These are phyloP conservation scores for Teunomyces pallodes DNA, from an alignment of 805 yeast species.

Conservation along the genomic window DNA sequence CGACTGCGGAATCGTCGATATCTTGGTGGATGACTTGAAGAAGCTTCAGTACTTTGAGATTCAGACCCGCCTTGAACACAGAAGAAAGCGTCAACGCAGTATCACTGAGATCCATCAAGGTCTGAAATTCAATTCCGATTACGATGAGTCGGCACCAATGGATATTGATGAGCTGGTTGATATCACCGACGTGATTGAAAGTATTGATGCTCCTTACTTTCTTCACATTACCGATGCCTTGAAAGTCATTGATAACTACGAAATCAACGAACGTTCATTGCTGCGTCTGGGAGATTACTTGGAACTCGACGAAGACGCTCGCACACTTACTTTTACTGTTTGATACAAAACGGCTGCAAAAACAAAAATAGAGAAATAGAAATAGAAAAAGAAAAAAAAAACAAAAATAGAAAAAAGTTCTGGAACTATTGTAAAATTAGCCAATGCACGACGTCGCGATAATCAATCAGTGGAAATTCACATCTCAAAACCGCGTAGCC, in stretches of 20 bases:
- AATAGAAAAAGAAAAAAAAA: neutral
- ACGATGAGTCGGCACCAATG: constrained; percentile 14
- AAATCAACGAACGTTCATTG: constrained; percentile 8
- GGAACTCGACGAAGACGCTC: constrained; percentile 9
- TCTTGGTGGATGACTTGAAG: constrained; percentile 25
- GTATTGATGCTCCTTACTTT: constrained; percentile 29
- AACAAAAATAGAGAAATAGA: neutral
- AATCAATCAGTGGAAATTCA: neutral
- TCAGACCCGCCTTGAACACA: constrained; percentile 10
- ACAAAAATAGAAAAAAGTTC: no score
- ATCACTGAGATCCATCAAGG: constrained; percentile 1
- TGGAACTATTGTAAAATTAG: neutral
- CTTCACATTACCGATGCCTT: constrained; percentile 39
- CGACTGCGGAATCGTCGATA: constrained; percentile 27
- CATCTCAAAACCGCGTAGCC: neutral
- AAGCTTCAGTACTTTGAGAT: constrained; percentile 22
- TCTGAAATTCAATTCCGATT: neutral
- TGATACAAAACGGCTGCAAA: neutral
- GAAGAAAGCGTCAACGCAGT: constrained; percentile 4
- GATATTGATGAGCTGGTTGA: constrained; percentile 1
- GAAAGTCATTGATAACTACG: constrained; percentile 36
- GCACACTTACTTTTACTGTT: constrained; percentile 8
- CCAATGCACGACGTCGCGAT: neutral
- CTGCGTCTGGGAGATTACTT: constrained; percentile 3
- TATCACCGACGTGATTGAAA: constrained; percentile 23